phyloP scores from a whole-genome alignment of 129 eudicot species.

The Dittrichia graveolens region DNA sequence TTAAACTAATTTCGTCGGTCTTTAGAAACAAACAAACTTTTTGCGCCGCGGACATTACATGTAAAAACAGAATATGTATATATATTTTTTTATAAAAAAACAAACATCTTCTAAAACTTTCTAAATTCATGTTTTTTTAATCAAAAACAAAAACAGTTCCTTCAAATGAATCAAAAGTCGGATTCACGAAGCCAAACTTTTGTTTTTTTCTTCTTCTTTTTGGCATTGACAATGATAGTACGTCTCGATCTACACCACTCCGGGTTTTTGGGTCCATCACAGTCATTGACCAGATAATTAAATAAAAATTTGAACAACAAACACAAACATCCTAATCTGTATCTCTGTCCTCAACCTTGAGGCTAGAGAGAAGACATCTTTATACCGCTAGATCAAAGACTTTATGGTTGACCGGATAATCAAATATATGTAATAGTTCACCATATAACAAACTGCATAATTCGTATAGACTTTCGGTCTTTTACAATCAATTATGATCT shows the following conservation, averaged over 20 bases:
- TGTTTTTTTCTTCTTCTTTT: background rate
- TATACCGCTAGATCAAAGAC: too few relatives aligned
- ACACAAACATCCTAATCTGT: too few relatives aligned
- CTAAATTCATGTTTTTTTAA: background rate
- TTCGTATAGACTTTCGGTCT: background rate
- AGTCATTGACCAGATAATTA: too few relatives aligned
- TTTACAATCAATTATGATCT: background rate
- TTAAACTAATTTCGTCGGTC: too few relatives aligned
- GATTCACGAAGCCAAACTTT: background rate
- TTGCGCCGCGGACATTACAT: too few relatives aligned
- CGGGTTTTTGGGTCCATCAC: background rate
- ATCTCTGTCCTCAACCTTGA: too few relatives aligned
- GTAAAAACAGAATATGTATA: too few relatives aligned
- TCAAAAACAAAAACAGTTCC: background rate
- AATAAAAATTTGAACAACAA: too few relatives aligned
- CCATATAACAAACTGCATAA: background rate
- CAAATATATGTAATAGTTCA: background rate
- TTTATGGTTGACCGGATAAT: background rate
- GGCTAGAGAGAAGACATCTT: too few relatives aligned
- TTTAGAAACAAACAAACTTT: too few relatives aligned
- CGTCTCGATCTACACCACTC: background rate
- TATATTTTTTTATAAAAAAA: too few relatives aligned
- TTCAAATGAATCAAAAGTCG: background rate
- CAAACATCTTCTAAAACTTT: background rate
- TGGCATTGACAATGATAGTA: too few relatives aligned